These are phyloP conservation scores for Vickermania spadyakhi DNA, from an alignment of 208 protist genomes.

Conservation along the genomic window DNA sequence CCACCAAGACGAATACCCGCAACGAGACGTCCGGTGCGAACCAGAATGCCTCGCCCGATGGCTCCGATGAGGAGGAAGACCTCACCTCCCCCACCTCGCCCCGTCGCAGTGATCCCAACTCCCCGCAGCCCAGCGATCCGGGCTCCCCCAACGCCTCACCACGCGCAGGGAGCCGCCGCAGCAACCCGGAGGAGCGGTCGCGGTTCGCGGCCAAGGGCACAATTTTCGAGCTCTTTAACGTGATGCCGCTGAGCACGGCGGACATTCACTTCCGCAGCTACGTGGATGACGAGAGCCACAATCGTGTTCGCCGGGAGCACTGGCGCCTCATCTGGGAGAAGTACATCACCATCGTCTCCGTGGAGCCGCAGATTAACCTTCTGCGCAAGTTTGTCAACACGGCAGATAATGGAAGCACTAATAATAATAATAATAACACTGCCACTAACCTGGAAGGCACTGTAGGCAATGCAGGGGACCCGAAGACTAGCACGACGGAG, in stretches of 20 bases:
- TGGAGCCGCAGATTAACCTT: background rate
- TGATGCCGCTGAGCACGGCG: background rate
- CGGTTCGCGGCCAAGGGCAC: slow-evolving; percentile 1
- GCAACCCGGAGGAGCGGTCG: background rate
- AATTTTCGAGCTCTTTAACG: slow-evolving; percentile 3
- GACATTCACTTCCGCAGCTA: background rate
- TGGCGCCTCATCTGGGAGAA: slow-evolving; percentile 13
- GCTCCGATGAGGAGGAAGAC: slow-evolving; percentile 5
- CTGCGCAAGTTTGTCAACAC: slow-evolving; percentile 1
- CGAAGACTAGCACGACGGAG: background rate
- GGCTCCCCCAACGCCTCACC: background rate
- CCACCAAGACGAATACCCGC: background rate
- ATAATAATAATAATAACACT: background rate
- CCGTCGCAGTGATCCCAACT: background rate
- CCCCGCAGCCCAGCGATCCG: background rate
- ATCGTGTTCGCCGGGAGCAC: slow-evolving; percentile 8
- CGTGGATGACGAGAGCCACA: slow-evolving; percentile 7
- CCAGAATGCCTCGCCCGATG: background rate
- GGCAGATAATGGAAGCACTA: background rate
- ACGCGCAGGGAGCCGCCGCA: background rate
- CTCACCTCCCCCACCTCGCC: background rate
- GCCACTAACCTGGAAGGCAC: background rate
- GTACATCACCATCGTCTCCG: slow-evolving; percentile 8
- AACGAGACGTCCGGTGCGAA: background rate
- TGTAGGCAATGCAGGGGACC: background rate